These are phyloP conservation scores for Kuraishia floccosa DNA, from an alignment of 805 yeast species.

Conservation along the genomic window DNA sequence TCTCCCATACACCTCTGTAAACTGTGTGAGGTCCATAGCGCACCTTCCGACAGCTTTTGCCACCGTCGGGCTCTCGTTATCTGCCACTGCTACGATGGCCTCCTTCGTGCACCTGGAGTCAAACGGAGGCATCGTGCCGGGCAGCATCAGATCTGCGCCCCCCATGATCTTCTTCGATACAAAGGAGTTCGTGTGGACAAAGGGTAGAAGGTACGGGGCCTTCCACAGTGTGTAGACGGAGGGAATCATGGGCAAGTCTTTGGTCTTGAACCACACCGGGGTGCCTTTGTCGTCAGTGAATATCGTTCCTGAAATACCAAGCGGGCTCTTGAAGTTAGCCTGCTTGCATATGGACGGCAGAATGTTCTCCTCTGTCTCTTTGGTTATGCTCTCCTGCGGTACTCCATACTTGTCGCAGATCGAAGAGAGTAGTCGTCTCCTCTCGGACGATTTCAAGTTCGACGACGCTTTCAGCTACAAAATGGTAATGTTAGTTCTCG, in stretches of 20 bases:
- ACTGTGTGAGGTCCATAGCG: constrained; percentile 29
- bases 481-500: too few relatives aligned
- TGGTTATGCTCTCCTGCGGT: constrained; percentile 24
- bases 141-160: constrained; percentile 78
- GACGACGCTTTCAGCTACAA: constrained; percentile 57
- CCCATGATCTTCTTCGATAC: constrained; percentile 60
- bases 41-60: constrained; percentile 66
- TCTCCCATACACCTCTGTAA: constrained; percentile 40
- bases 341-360: constrained; percentile 49
- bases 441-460: constrained; percentile 74
- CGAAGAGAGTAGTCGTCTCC: constrained; percentile 37
- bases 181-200: constrained; percentile 57
- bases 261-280: constrained; percentile 64
- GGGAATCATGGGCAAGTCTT: constrained; percentile 50
- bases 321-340: constrained; percentile 46
- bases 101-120: constrained; percentile 38
- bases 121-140: constrained; percentile 57
- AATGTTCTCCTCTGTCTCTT: constrained; percentile 18
- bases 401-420: constrained; percentile 31
- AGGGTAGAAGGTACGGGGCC: constrained; percentile 54
- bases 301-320: constrained; percentile 45
- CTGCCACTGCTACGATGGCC: constrained; percentile 60
- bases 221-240: constrained; percentile 67
- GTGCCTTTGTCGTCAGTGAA: constrained; percentile 51
- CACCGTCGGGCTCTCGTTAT: constrained; percentile 45